Base-by-base conservation (phyloP, 768 basidiomycete species). In the Suillus lakei region DNA sequence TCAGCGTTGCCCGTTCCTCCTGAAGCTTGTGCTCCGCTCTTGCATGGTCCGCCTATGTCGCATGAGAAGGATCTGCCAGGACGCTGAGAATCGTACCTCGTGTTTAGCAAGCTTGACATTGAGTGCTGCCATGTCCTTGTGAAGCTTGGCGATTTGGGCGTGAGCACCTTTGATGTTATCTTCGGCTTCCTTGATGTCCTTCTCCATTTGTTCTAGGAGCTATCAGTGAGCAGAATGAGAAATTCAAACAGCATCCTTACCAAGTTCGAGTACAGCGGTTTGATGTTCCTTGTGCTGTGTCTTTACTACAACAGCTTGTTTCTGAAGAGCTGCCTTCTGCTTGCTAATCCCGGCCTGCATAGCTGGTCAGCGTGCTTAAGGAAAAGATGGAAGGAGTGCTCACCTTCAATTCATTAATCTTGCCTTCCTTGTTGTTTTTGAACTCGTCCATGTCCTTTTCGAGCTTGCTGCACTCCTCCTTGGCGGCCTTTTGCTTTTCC, bases 361-460 rank as follows among this genome's bases (percentile, higher is more conserved):
- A 30, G 23, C 63, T 60, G 55, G 43, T 36, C 28, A 62, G 36
- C 5, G 30, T 21, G 44, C 46, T 8, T 43, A 43, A 13, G 55
- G 21, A 43, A 53, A 63, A 32, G 55, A 9, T 6, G 38, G 48
- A 30, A 55, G 23, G 54, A 21, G 34, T 32, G 65, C 81, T 54
- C 64, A 92, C 96, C 83, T 96, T 98, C 68, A 99, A 86, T 74
- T 99, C 92, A 21, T 91, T 91, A 62, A 94, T 92, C 79, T 99
- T 99, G 55, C 95, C 95, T 60, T 98, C 98, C 76, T 98, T 98
- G 81, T 99, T 96, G 78, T 96, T 91, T 82, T 98, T 96, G 83
- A 99, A 98, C 81, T 99, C 98, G 62, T 87, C 88, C 95, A 99
- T 99, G 75, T 99, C 98, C 71, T 91, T 91, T 79, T 99, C 95